Evolutionary conservation across 441 rosid species (phyloP).

Genomic region (Biscutella laevigata): DNA sequence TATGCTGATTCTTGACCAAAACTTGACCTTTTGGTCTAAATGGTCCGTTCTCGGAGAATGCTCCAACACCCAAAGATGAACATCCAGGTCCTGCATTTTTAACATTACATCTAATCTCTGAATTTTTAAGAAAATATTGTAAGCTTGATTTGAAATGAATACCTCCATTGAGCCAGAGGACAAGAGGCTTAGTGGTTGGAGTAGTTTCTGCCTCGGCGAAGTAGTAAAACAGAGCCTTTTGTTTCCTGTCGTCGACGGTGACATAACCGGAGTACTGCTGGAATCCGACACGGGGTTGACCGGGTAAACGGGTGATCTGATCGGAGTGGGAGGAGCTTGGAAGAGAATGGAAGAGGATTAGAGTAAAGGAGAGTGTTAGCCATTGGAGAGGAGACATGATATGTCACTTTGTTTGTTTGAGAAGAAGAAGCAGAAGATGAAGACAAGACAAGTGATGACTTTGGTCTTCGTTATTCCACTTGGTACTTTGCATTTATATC

Average conservation of each 20-base stretch:
- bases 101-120: not conserved
- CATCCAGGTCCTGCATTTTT: conserved; percentile 75
- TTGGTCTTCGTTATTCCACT: conserved; percentile 24
- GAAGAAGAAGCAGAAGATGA: too few species aligned
- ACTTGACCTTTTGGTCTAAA: conserved; percentile 74
- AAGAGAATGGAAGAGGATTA: conserved; percentile 37
- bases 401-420: conserved; percentile 9
- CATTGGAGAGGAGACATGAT: conserved; percentile 29
- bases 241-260: conserved; percentile 54
- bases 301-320: conserved; percentile 48
- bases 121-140: too few species aligned
- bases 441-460: conserved; percentile 19
- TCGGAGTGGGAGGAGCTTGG: conserved; percentile 37
- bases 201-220: conserved; percentile 75
- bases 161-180: conserved; percentile 98
- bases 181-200: conserved; percentile 74
- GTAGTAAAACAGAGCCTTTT: conserved; percentile 83
- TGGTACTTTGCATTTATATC: conserved; percentile 21
- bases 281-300: conserved; percentile 74
- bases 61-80: conserved; percentile 92
- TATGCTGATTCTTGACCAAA: conserved; percentile 62
- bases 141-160: conserved; percentile 15
- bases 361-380: conserved; percentile 37
- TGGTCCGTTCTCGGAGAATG: conserved; percentile 91
- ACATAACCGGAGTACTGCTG: conserved; percentile 85